These are phyloP conservation scores for Podosphaera fusca DNA, from an alignment of 2,329 filamentous ascomycete species.

Conservation along the genomic window DNA sequence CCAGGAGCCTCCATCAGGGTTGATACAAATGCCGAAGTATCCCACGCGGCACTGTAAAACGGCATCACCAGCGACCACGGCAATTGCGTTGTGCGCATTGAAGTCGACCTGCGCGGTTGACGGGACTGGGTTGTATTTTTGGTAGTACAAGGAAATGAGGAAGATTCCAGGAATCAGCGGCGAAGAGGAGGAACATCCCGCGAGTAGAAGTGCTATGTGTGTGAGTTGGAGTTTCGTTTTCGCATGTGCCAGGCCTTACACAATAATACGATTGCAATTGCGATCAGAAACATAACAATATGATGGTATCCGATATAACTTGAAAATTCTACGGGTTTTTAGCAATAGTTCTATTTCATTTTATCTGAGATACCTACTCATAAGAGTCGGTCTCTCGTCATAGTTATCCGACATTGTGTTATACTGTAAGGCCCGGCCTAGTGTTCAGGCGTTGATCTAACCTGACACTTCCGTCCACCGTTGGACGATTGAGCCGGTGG, in stretches of 20 bases:
- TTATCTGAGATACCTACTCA: too few relatives aligned
- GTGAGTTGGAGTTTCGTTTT: conserved; percentile 5
- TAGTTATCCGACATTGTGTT: too few relatives aligned
- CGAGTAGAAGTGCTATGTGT: conserved; percentile 54
- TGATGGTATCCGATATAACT: conserved; percentile 32
- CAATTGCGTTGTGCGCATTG: conserved; percentile 61
- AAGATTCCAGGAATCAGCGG: conserved; percentile 90
- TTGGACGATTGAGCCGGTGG: too few relatives aligned
- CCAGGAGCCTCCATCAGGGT: conserved; percentile 72
- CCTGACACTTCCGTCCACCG: too few relatives aligned
- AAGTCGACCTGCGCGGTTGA: conserved; percentile 80
- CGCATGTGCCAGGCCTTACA: conserved; percentile 35
- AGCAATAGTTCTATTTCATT: too few relatives aligned
- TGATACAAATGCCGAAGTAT: conserved; percentile 95
- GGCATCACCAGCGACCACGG: conserved; percentile 71
- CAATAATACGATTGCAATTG: conserved; percentile 75
- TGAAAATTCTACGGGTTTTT: too few relatives aligned
- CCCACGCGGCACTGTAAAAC: conserved; percentile 77
- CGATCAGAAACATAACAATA: conserved; percentile 94
- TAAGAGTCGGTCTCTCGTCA: too few relatives aligned
- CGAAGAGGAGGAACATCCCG: conserved; percentile 90
- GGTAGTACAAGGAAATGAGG: conserved; percentile 86
- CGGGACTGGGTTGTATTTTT: conserved; percentile 61
- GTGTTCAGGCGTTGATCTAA: too few relatives aligned
- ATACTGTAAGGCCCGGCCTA: too few relatives aligned